Evolutionary conservation across 2,329 filamentous ascomycete genomes (phyloP).

Genomic region (Myriangium duriaei): DNA sequence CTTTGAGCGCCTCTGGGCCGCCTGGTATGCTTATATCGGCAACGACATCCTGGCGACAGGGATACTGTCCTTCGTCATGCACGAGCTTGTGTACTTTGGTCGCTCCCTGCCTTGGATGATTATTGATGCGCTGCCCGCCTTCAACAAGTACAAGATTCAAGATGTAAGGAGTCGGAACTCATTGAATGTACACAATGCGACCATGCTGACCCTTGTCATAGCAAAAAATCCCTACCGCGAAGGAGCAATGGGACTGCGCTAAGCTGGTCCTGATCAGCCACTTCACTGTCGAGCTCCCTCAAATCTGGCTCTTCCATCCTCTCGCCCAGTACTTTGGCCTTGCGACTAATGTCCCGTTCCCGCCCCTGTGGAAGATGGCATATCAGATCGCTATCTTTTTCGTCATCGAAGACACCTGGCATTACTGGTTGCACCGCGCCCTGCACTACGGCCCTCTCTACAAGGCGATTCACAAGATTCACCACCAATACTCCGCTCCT

Average conservation of each 20-base stretch:
- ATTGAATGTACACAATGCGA: no score
- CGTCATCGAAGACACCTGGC: slow-evolving; percentile 91
- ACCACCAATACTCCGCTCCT: slow-evolving; percentile 96
- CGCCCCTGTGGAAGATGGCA: slow-evolving; percentile 70
- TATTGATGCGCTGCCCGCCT: slow-evolving; percentile 74
- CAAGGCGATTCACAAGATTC: slow-evolving; percentile 95
- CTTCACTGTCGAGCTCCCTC: slow-evolving; percentile 94
- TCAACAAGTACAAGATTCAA: slow-evolving; percentile 93
- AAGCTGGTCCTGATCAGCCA: slow-evolving; percentile 85
- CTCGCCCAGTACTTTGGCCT: slow-evolving; percentile 88
- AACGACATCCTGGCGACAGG: slow-evolving; percentile 94
- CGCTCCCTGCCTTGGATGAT: slow-evolving; percentile 84
- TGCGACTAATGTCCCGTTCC: slow-evolving; percentile 80
- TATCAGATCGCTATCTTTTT: slow-evolving; percentile 91
- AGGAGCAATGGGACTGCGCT: slow-evolving; percentile 91
- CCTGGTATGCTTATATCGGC: slow-evolving; percentile 97
- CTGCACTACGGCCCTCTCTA: slow-evolving; percentile 94
- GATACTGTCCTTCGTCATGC: slow-evolving; percentile 93
- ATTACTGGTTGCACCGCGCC: slow-evolving; percentile 90
- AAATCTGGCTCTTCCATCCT: slow-evolving; percentile 99
- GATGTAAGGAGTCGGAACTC: slow-evolving; percentile 44
- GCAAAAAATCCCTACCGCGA: slow-evolving; percentile 79
- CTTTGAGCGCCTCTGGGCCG: slow-evolving; percentile 79
- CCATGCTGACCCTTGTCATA: slow-evolving; percentile 22
- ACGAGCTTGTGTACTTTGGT: slow-evolving; percentile 91